Evolutionary conservation across 2,329 filamentous ascomycete genomes (phyloP), one percentile per base, ranked within the genome.

Genomic region (Arthroderma uncinatum): DNA sequence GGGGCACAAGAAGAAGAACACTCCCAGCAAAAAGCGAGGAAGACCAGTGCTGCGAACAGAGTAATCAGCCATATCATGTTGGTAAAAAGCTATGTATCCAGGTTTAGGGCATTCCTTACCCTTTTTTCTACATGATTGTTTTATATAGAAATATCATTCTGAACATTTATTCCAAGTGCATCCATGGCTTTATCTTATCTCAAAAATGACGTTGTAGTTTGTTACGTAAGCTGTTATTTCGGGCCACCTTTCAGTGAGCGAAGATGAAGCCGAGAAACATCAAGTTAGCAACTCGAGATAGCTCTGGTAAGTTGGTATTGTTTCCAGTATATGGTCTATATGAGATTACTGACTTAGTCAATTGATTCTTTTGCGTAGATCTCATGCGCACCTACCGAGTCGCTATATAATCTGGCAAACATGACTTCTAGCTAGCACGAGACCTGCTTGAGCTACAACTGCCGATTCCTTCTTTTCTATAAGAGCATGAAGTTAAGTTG

Each of bases 1-100:
- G 55, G 78, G 77, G 19, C 74, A 76, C 59, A 79, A 79, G 70
- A 78, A 77, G 67, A 77, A 75, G 68, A 75, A 75, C 64, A 70
- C 56, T 16, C 36, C 48, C 23, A 28, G 37, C 10, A 36, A 73
- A 53, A 66, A 68, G 9, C 76, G 75, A 63, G 68, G 68, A 61
- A 73, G 70, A 65, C 75, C 74, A 16, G 71, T 75, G 60, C 64
- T 78, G 61, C 64, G 75, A 64, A 73, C 72, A 12, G 61, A 62
- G 42, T 62, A 57, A 48, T 48, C 7, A 34, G 28, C 21, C 30
- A 16, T 2, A 39, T 8, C 28, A 2, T 21, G 8, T 25, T 54
- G 19, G 44, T 21, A 9, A 55, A 44, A 44, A 55, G 9, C 19
- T n/a, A 8, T 14, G 19, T 44, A 28, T 33, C 34, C 16, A 37